A percentile compares a stretch with the other conserved stretches of the same genome.
These are phyloP conservation scores for Fusarium albosuccineum DNA, from an alignment of 2,329 filamentous ascomycete genomes.

Conservation along the genomic window DNA sequence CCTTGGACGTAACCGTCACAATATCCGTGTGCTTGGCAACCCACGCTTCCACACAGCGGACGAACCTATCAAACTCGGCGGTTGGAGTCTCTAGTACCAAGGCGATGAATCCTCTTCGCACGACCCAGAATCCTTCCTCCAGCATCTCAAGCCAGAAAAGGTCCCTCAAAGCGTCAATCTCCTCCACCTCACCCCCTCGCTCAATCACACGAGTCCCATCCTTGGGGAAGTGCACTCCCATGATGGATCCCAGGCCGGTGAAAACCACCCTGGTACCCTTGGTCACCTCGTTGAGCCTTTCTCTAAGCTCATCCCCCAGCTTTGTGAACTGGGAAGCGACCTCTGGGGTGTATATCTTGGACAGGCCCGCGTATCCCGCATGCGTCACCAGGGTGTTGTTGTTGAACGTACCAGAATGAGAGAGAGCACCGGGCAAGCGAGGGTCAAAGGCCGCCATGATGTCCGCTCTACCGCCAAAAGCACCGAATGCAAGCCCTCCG, in stretches of 20 bases:
- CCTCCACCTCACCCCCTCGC: slow-evolving; percentile 48
- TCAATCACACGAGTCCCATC: slow-evolving; percentile 45
- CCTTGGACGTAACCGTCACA: slow-evolving; percentile 7
- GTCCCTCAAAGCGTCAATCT: slow-evolving; percentile 52
- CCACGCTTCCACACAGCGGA: slow-evolving; percentile 53
- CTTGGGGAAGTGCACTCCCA: slow-evolving; percentile 54
- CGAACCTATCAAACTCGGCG: slow-evolving; percentile 57
- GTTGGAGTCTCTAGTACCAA: slow-evolving; percentile 55
- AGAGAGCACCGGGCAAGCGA: slow-evolving; percentile 53
- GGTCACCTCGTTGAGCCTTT: slow-evolving; percentile 48
- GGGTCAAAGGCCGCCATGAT: slow-evolving; percentile 72
- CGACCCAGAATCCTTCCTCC: slow-evolving; percentile 58
- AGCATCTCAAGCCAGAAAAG: slow-evolving; percentile 63
- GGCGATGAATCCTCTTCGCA: slow-evolving; percentile 56
- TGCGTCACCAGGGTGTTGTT: slow-evolving; percentile 74
- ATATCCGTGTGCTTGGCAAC: slow-evolving; percentile 45
- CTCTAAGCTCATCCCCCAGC: slow-evolving; percentile 48
- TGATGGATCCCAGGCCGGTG: slow-evolving; percentile 54
- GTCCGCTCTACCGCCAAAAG: slow-evolving; percentile 71
- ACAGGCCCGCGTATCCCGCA: slow-evolving; percentile 61
- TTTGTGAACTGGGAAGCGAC: slow-evolving; percentile 49
- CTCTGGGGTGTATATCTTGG: slow-evolving; percentile 52
- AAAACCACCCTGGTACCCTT: slow-evolving; percentile 54
- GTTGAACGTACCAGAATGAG: slow-evolving; percentile 75
- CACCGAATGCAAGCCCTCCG: slow-evolving; percentile 75